These are phyloP conservation scores for Fusarium illudens DNA, from an alignment of 2,329 filamentous ascomycete species.

Conservation along the genomic window DNA sequence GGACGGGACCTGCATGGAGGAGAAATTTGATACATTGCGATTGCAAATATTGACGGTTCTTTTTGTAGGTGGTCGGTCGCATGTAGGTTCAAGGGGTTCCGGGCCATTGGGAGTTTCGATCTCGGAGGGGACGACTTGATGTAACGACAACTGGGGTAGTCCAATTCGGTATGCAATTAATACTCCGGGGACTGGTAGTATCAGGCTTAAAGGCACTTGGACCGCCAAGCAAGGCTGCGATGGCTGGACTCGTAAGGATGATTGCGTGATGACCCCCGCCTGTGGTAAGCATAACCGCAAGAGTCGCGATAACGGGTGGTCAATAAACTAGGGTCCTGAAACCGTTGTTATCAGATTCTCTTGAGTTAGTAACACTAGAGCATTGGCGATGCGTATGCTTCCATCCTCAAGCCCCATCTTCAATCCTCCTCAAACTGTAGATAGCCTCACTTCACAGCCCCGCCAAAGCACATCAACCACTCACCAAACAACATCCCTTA, in stretches of 20 bases:
- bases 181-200: neutral
- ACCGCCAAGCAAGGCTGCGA: neutral
- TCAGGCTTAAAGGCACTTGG: too few species aligned
- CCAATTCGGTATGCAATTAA: neutral
- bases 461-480: neutral
- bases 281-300: neutral
- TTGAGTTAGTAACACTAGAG: neutral
- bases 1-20: slow-evolving; percentile 3
- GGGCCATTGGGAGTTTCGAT: neutral
- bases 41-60: neutral
- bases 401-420: neutral
- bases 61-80: neutral
- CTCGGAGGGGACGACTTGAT: too few species aligned
- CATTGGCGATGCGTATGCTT: neutral
- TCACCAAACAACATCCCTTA: neutral
- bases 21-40: slow-evolving; percentile 23
- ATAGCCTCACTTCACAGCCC: neutral
- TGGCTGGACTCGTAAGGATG: too few species aligned
- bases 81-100: neutral
- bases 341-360: neutral
- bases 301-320: too few species aligned
- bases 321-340: neutral
- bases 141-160: neutral
- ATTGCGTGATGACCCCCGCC: neutral
- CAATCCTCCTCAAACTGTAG: neutral